Evolutionary conservation across 176 grass and related monocot genomes (phyloP), one percentile per base, ranked within the genome.

Genomic region (Secale cereale): DNA sequence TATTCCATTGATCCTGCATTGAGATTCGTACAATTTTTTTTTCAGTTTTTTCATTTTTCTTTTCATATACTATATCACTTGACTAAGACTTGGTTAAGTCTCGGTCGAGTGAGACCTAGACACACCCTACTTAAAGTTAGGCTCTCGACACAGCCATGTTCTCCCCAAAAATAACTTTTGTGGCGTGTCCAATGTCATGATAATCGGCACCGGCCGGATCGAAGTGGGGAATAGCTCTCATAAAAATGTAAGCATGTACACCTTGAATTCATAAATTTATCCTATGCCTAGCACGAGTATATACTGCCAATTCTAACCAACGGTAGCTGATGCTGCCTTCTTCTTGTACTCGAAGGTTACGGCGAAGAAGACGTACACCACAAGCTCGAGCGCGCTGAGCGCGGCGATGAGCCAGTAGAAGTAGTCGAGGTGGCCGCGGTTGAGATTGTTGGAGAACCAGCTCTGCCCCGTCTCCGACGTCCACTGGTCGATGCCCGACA

Each of bases 391-490:
- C 7, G 60, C 80, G 57, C 88, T 90, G 59, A 86, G 84, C 32
- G 32, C 84, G 57, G 84, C 88, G 56, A 90, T 3, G 19, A 90
- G 79, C 79, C 88, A 86, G 79, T 90, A 90, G 74, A 90, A 90
- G 57, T 90, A 90, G 74, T 90, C 79, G 65, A 90, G 74, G 65
- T 90, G 89, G 16, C 67, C 85, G 3, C 85, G 76, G 60, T 90
- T 90, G 8, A 90, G 80, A 39, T 90, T 87, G 76, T 87, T 87
- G 66, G 27, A n/a, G 60, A 90, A 90, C 89, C 89, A 91, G 69
- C 89, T 91, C 17, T 8, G 12, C 0, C 89, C 85, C 37, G 69
- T 76, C 6, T 67, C 45, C 67, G 75, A 5, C 16, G 81, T 91
- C 46, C 14, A 61, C 36, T 6, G 48, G 85, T 80, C 61, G 33